phyloP scores from a whole-genome alignment of 2,329 filamentous ascomycete species.

The Plectosphaerella sp. region DNA sequence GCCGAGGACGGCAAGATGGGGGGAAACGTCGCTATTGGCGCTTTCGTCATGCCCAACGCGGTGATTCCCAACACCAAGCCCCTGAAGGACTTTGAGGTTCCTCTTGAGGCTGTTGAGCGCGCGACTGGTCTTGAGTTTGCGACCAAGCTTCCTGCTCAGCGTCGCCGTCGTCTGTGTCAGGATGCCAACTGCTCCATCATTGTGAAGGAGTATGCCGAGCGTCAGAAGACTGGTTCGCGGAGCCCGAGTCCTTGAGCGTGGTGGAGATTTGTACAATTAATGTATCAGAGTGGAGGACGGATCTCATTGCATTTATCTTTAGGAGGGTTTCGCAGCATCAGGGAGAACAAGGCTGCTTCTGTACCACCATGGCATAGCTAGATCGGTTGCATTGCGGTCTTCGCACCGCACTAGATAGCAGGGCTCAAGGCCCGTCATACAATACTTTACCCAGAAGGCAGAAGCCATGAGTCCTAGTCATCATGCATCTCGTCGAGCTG shows the following conservation, averaged over 20 bases:
- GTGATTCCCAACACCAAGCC: conserved; percentile 83
- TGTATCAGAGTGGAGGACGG: not conserved
- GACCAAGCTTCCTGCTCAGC: conserved; percentile 65
- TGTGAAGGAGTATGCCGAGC: conserved; percentile 71
- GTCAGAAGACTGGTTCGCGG: conserved; percentile 49
- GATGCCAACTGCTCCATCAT: conserved; percentile 82
- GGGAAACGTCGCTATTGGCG: conserved; percentile 81
- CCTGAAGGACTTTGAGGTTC: conserved; percentile 89
- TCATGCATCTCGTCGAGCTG: too few species aligned
- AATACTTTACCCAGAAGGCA: too few species aligned
- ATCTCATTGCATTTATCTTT: not conserved
- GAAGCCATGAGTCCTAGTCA: too few species aligned
- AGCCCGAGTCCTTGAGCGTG: conserved; percentile 7
- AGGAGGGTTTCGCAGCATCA: not conserved
- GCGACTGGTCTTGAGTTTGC: conserved; percentile 92
- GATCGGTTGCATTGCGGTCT: too few species aligned
- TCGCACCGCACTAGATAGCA: too few species aligned
- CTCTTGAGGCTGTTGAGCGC: conserved; percentile 85
- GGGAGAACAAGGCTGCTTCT: too few species aligned
- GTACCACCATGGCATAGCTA: too few species aligned
- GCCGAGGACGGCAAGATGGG: conserved; percentile 72
- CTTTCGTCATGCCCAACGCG: conserved; percentile 93
- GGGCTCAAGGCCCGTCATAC: too few species aligned
- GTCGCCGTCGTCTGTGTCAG: conserved; percentile 76
- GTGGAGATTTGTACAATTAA: not conserved